Base-by-base conservation (phyloP, 176 grass and related monocot species). In the Elymus sibiricus region DNA sequence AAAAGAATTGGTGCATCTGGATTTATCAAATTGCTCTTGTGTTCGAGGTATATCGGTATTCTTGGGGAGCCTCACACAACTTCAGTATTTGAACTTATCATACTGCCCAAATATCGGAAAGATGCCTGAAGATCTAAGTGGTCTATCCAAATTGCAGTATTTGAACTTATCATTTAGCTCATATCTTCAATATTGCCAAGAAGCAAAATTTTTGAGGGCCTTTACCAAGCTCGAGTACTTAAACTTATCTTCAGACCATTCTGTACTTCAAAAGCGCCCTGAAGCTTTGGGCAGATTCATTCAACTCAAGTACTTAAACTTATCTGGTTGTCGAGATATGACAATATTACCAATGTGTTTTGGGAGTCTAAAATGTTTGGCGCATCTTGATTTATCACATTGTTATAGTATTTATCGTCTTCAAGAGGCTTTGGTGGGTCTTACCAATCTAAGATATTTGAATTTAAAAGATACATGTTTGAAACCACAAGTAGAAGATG, bases 131-230 rank as follows among this genome's bases (percentile, higher is more conserved):
- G 39, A 0, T 22, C 21, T 81, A 1, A 10, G 79, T 2, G 46
- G 11, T 5, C 27, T 81, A 4, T 17, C 16, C 0, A 11, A 81
- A 81, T 10, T 81, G 4, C 12, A 22, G 4, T 67, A 64, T 49
- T 67, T 81, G 42, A 81, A 81, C 28, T 46, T 81, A n/a, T 81
- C 79, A 68, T 51, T n/a, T 19, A 67, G 79, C 61, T 67, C 79
- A 51, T 81, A 81, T 46, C 40, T 67, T 81, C 1, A 67, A 32
- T 27, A 17, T 47, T 6, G 27, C 2, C 2, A 32, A 11, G 24
- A 81, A 49, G 78, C 17, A 47, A 27, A 81, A 27, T 11, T 51
- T 43, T 46, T 81, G 40, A 26, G 62, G 1, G 9, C 40, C 61
- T 17, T 81, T 1, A 81, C 16, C 17, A 81, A 67, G 28, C 25